Evolutionary conservation across 805 yeast species (phyloP), one percentile per base, ranked within the genome.

Genomic region (Starmerella roubikii): DNA sequence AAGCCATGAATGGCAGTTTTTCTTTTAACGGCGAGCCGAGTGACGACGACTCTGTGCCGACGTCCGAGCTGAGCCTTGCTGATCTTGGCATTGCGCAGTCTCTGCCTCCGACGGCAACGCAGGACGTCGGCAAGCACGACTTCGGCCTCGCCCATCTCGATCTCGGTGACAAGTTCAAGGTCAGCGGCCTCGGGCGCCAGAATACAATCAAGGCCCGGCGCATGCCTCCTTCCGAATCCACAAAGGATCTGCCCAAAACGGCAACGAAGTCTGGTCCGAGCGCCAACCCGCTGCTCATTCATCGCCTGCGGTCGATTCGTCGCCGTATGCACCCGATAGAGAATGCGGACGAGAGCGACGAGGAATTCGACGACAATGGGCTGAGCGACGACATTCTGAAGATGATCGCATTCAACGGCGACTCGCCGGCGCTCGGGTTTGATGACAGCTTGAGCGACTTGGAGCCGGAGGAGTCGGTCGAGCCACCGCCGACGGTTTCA

Each of bases 391-490:
- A 46, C 20, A 38, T 49, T 17, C 41, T 49, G 11, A 35, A 44
- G 29, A 45, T 52, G 45, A 47, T 52, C 19, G 50, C 46, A 9
- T 50, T 43, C 24, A 45, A 50, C 3, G 48, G 53, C 3, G 49
- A 40, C 30, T 42, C 49, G 15, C 51, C 52, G 8, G 42, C 49
- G 50, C 37, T 48, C 17, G 28, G 28, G 12, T 29, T 30, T 10
- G 44, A 30, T 6, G 34, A 28, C 16, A 33, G 17, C 3, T 8
- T 19, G 15, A 30, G 22, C 11, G 24, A 19, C 12, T 9, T 30
- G 9, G 33, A 30, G 15, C 11, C 16, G 6, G 20, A 29, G 7
- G 20, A 7, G 8, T 9, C 7, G 9, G 24, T 30, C 4, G 6
- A 18, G 16, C 18, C 4, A 4, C n/a, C 6, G 16, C 7, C 16